Evolutionary conservation across 495 filamentous ascomycete genomes (phyloP), one percentile per base, ranked within the genome.

Genomic region (Recurvomyces mirabilis): DNA sequence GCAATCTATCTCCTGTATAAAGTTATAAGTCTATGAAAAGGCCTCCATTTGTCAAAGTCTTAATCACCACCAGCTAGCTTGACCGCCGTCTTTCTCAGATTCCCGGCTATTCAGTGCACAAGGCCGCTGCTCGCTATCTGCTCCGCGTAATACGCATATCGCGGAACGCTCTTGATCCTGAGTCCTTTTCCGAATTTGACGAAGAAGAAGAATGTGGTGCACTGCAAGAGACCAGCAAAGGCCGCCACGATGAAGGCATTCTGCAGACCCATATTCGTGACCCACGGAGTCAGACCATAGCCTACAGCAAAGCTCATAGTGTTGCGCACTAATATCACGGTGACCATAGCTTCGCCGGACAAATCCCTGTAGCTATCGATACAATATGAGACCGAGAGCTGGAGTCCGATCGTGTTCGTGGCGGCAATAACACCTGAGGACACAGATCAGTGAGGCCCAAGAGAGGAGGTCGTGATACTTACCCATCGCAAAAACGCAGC

Each of bases 221-320:
- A 66, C 36, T 71, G 72, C 6, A 70, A 70, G 57, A 81, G 54
- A 0, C 71, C 74, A 4, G 74, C 65, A 54, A 79, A 78, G 0
- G 73, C 77, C 2, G 73, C 77, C 2, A 69, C 71, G 19, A 82
- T 66, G 42, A 82, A 82, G 30, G 73, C 75, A 51, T 77, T 74
- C 60, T 79, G 75, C 33, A 73, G 68, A 3, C 77, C 77, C 52
- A 80, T 59, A 33, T 72, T 62, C 0, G 70, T 58, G 14, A 79
- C 59, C 77, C 77, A 81, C 1, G 76, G 76, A 1, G 77, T 79
- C 45, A 81, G 75, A 61, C 72, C 74, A 53, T 76, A 76, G 3
- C 68, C 62, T 30, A 77, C 68, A 0, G 71, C 74, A 60, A 77
- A 77, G 4, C 66, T 70, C 78, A 81, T 81, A 15, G 74, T 79